A percentile compares a stretch with the other conserved stretches of the same genome.
Conservation (phyloP, 1,284 basidiomycete species). For the Amylostereum chailletii region DNA sequence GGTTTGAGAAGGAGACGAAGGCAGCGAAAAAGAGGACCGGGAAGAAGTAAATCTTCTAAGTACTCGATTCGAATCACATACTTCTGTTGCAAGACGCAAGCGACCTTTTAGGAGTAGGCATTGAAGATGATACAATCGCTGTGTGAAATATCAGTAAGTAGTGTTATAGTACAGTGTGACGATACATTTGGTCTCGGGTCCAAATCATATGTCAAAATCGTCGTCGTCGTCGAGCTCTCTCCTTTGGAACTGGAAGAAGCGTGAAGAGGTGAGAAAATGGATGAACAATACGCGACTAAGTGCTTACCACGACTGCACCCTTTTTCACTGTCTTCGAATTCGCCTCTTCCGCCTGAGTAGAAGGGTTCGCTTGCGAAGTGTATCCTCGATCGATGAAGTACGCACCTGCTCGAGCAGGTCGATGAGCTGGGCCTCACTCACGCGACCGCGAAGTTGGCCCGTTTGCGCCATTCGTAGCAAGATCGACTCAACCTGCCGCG, state of each 20-base stretch:
- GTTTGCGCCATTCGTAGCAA: constrained; percentile 87
- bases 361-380: background rate
- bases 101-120: too few relatives aligned
- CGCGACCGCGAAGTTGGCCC: constrained; percentile 82
- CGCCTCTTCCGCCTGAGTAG: constrained; percentile 54
- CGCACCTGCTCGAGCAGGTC: constrained; percentile 86
- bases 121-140: too few relatives aligned
- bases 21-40: constrained; percentile 33
- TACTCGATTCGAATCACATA: too few relatives aligned
- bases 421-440: constrained; percentile 87
- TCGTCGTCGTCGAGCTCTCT: constrained; percentile 67
- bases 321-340: constrained; percentile 48
- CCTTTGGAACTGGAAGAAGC: constrained; percentile 54
- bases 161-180: background rate
- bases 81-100: too few relatives aligned
- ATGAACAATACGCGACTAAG: constrained; percentile 7
- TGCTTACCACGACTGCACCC: constrained; percentile 62
- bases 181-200: background rate
- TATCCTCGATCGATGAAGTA: constrained; percentile 3
- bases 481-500: constrained; percentile 80
- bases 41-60: constrained; percentile 14
- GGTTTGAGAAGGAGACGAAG: constrained; percentile 72
- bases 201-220: constrained; percentile 59
- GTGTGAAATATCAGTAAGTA: background rate
- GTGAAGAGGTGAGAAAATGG: constrained; percentile 1